These are phyloP conservation scores for Myrica gale DNA, from an alignment of 306 rosid species.

Conservation along the genomic window DNA sequence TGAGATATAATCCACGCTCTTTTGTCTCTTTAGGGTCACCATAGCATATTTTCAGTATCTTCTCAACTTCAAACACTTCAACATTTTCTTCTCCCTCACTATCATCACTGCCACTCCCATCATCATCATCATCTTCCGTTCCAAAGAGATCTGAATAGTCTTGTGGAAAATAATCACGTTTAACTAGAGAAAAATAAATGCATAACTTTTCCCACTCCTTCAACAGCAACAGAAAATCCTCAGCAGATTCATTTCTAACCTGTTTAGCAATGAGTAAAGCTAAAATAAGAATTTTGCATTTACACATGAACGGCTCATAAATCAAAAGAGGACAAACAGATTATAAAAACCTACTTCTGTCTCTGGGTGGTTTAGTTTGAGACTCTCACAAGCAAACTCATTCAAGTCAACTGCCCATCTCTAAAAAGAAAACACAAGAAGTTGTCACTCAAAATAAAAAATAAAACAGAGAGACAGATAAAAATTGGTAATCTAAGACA, in stretches of 20 bases:
- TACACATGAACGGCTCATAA: neutral
- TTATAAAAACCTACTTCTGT: conserved; percentile 48
- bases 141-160: conserved; percentile 35
- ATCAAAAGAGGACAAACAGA: neutral
- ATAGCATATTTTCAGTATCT: conserved; percentile 44
- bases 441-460: neutral
- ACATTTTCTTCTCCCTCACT: conserved; percentile 14
- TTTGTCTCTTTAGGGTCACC: conserved; percentile 50
- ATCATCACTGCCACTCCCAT: neutral
- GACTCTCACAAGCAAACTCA: conserved; percentile 54
- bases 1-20: conserved; percentile 48
- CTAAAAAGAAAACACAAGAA: conserved; percentile 29
- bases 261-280: conserved; percentile 22
- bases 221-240: conserved; percentile 54
- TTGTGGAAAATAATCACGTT: conserved; percentile 38
- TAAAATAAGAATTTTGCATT: neutral
- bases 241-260: conserved; percentile 84
- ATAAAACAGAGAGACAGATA: neutral
- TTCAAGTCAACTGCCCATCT: conserved; percentile 86
- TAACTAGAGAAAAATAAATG: conserved; percentile 38
- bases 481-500: neutral
- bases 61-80: conserved; percentile 65
- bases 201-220: conserved; percentile 69
- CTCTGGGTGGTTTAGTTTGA: conserved; percentile 66
- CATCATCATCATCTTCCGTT: conserved; percentile 36